phyloP scores from a whole-genome alignment of 306 rosid species.

The Medicago arabica region DNA sequence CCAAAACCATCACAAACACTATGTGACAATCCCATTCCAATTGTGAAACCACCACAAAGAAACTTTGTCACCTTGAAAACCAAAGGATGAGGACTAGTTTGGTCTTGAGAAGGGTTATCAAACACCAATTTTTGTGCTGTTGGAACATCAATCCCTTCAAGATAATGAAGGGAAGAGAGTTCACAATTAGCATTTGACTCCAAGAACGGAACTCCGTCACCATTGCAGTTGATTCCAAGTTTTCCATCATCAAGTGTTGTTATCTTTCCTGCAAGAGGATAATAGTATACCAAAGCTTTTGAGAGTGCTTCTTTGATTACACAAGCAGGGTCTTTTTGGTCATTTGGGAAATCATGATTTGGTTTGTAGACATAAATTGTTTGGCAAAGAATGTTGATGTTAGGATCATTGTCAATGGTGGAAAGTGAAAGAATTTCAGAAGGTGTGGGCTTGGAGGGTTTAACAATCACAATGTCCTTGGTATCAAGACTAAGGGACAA shows the following conservation, averaged over 20 bases:
- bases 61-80: constrained; percentile 57
- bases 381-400: constrained; percentile 42
- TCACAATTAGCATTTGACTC: constrained; percentile 51
- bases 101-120: constrained; percentile 43
- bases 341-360: constrained; percentile 31
- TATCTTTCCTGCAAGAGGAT: constrained; percentile 61
- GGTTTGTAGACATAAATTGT: constrained; percentile 46
- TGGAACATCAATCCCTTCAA: constrained; percentile 53
- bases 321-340: constrained; percentile 43
- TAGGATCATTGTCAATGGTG: constrained; percentile 45
- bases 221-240: constrained; percentile 53
- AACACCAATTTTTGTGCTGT: constrained; percentile 41
- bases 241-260: constrained; percentile 40
- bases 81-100: constrained; percentile 44
- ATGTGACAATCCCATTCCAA: constrained; percentile 60
- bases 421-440: constrained; percentile 47
- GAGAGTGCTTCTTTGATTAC: constrained; percentile 55
- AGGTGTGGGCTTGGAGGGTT: constrained; percentile 52
- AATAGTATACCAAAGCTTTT: constrained; percentile 49
- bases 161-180: constrained; percentile 56
- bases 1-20: constrained; percentile 60
- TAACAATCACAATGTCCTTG: constrained; percentile 44
- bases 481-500: constrained; percentile 26
- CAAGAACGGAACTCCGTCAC: constrained; percentile 58
- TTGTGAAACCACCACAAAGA: constrained; percentile 59